Evolutionary conservation across 2,329 filamentous ascomycete genomes (phyloP).

Genomic region (Phialophora chinensis): DNA sequence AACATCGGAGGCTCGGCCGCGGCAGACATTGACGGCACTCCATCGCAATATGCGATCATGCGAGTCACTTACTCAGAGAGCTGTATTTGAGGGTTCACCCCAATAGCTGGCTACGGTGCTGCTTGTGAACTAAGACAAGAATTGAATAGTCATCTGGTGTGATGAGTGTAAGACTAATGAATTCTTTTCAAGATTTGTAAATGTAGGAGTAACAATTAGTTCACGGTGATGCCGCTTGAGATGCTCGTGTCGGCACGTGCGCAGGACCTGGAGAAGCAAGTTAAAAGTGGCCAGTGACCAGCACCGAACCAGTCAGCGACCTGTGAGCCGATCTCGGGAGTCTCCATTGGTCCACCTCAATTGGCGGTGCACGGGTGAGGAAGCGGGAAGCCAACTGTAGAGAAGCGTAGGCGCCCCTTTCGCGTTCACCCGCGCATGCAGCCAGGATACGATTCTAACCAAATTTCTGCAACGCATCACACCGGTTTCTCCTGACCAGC

Average conservation of each 20-base stretch:
- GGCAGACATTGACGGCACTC: background rate
- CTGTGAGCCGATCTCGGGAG: background rate
- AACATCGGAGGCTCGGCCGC: background rate
- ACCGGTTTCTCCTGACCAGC: conserved; percentile 10
- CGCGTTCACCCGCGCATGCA: conserved; percentile 7
- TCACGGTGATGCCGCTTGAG: background rate
- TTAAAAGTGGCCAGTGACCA: too few relatives aligned
- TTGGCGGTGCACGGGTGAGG: background rate
- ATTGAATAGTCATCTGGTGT: background rate
- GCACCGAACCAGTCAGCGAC: too few relatives aligned
- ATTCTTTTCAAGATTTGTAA: background rate
- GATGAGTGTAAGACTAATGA: background rate
- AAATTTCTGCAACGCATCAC: conserved; percentile 7
- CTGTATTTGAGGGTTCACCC: background rate
- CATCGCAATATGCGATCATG: background rate
- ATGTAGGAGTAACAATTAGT: background rate
- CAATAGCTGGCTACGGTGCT: background rate
- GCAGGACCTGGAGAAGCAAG: too few relatives aligned
- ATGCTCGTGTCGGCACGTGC: background rate
- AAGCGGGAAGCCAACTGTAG: background rate
- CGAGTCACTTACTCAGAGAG: background rate
- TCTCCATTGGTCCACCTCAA: background rate
- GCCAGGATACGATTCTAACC: background rate
- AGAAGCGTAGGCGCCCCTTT: background rate
- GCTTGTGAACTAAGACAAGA: background rate